These are phyloP conservation scores for Aspergillus carlsbadensis DNA, from an alignment of 495 filamentous ascomycete species.

Conservation along the genomic window DNA sequence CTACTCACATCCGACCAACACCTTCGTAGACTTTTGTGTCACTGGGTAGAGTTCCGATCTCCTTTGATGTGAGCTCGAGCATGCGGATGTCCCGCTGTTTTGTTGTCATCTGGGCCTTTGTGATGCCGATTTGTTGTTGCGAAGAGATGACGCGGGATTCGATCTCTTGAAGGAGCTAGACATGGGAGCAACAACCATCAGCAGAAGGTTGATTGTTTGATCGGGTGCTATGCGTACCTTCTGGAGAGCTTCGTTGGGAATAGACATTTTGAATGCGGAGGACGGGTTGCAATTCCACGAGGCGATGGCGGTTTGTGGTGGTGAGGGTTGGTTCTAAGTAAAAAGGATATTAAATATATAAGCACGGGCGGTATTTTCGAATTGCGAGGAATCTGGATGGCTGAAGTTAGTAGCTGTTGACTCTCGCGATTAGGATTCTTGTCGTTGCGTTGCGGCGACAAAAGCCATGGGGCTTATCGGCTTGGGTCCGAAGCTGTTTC, in stretches of 20 bases:
- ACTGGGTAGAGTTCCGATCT: slow-evolving; percentile 73
- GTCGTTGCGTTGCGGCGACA: background rate
- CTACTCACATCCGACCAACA: slow-evolving; percentile 88
- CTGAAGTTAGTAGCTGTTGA: background rate
- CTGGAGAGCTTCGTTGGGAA: slow-evolving; percentile 91
- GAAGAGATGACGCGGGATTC: slow-evolving; percentile 82
- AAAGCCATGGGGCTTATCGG: background rate
- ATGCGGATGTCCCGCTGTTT: slow-evolving; percentile 90
- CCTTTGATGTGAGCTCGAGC: slow-evolving; percentile 81
- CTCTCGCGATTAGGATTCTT: background rate
- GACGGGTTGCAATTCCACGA: background rate
- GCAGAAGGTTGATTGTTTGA: background rate
- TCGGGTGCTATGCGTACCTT: slow-evolving; percentile 57
- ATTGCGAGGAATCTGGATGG: no score
- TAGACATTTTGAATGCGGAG: slow-evolving; percentile 67
- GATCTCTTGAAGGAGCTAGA: slow-evolving; percentile 88
- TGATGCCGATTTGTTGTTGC: slow-evolving; percentile 88
- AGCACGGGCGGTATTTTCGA: no score
- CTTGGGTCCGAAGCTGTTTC: slow-evolving; percentile 1
- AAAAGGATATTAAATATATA: background rate
- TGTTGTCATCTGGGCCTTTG: slow-evolving; percentile 77
- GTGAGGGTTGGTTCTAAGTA: background rate
- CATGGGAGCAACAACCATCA: slow-evolving; percentile 7
- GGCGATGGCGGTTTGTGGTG: background rate
- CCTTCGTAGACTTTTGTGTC: slow-evolving; percentile 89